Base-by-base conservation (phyloP, 352 stramenopile genomes). In the Globisporangium paroecandrum region DNA sequence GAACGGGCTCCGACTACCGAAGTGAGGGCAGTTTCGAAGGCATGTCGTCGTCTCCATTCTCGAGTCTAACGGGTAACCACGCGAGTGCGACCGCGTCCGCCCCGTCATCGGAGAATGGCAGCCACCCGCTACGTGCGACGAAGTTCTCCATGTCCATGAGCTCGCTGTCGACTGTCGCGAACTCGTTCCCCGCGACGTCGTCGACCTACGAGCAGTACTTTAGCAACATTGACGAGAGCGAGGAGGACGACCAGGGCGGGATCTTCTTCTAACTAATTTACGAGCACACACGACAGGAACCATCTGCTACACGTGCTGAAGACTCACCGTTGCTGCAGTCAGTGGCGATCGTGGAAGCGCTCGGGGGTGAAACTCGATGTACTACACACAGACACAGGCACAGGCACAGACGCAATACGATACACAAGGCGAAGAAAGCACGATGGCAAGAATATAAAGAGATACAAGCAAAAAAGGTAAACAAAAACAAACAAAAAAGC, bases 131-230 rank as follows among this genome's bases (percentile, higher is more conserved):
- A 24, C 83, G 82, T 47, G 79, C 64, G 5, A 71, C 75, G 6
- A 84, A 82, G 63, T 66, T 86, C 68, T 94, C 85, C 20, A 93
- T 95, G 85, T 95, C 87, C 54, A 95, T 95, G 87, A 94, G 81
- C 62, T 85, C 83, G 57, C 74, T 95, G 36, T 92, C 87, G 41
- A 87, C 72, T 22, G 82, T 77, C 18, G 77, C 74, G 6, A 87
- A 80, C 36, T 78, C 79, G 55, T 70, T 89, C 47, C 76, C 86
- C 32, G 76, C 81, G 24, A 91, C 85, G 41, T 92, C 85, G 38
- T 87, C 86, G 29, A 94, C 87, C 12, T 95, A 94, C 69, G 87
- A 94, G 70, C 85, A 94, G 63, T 95, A 95, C 66, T 87, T 95
- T 51, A 94, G 81, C 75, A 93, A 94, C 75, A 90, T 95, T 68